Evolutionary conservation across 768 basidiomycete genomes (phyloP), one percentile per base, ranked within the genome.

Genomic region (Phanerodontia chrysosporium): DNA sequence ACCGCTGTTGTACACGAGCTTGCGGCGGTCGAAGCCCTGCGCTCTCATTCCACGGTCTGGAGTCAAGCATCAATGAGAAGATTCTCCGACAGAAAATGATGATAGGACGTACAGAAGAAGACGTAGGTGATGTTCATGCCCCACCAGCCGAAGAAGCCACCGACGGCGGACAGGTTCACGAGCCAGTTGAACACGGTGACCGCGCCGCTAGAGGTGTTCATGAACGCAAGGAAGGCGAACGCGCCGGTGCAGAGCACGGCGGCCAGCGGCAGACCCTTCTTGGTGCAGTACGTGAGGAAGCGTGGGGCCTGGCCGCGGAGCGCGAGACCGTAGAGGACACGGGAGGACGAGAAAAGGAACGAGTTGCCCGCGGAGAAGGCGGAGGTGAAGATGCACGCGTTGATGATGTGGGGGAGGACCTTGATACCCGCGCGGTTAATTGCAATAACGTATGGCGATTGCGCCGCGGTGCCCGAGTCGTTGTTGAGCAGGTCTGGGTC

Each of bases 391-490:
- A 92, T 76, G 56, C 76, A 78, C 12, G 83, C 89, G 66, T 92
- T 92, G 71, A 92, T 79, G 66, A 92, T 81, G 56, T 65, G 54
- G 12, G 67, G 70, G 35, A 70, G 62, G 35, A 65, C 83, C 74
- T 82, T 84, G 68, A 92, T 82, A 12, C 90, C 88, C 0, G 89
- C 86, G 42, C 80, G 78, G 46, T 74, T 79, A 63, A 94, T 85
- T 21, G 90, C 92, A 62, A 94, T 87, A 56, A 94, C 92, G 72
- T 90, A 95, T 2, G 92, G 92, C 3, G 90, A 92, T 54, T 85
- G 70, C 0, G 86, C 83, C n/a, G 90, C 91, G 46, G 81, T 89
- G 51, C 83, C 83, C 27, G 76, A 6, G 7, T n/a, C 67, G 72
- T 75, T 60, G 57, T 73, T 67, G 44, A 87, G 76, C 44, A 91